These are phyloP conservation scores for Glaciozyma antarctica DNA, from an alignment of 768 basidiomycete genomes.

Conservation along the genomic window DNA sequence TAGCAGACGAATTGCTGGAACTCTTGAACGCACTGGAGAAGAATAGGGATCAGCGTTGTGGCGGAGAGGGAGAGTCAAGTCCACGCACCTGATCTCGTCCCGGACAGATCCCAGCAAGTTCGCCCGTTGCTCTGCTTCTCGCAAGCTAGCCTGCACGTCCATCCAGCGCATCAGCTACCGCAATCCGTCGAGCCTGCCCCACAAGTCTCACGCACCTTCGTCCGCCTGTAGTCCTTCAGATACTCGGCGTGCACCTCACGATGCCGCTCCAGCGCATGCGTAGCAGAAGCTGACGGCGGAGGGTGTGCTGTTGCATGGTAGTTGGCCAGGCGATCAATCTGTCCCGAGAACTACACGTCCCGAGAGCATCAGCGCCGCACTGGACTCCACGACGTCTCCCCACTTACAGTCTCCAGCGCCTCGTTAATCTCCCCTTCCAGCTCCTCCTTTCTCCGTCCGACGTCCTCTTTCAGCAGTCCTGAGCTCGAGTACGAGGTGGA, in stretches of 20 bases:
- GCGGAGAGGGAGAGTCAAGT: too few relatives aligned
- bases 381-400: not conserved
- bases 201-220: constrained; percentile 51
- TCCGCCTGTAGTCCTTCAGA: constrained; percentile 68
- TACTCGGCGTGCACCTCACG: constrained; percentile 83
- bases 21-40: constrained; percentile 28
- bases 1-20: constrained; percentile 26
- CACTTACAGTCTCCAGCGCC: constrained; percentile 65
- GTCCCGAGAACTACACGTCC: constrained; percentile 58
- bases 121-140: constrained; percentile 71
- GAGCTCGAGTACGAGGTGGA: constrained; percentile 39
- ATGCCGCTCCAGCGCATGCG: constrained; percentile 78
- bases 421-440: constrained; percentile 80
- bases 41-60: not conserved
- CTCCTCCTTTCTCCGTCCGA: constrained; percentile 47
- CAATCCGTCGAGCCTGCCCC: not conserved
- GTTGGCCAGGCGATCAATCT: constrained; percentile 60
- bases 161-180: not conserved
- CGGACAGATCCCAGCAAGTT: constrained; percentile 82
- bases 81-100: constrained; percentile 83
- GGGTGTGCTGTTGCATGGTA: constrained; percentile 46
- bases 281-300: constrained; percentile 68
- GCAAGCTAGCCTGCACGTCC: constrained; percentile 57
- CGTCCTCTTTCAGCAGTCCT: constrained; percentile 44
- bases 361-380: not conserved